A percentile compares a stretch with the other conserved stretches of the same genome.
Evolutionary conservation across 768 basidiomycete species (phyloP).

Genomic region (Fibroporia radiculosa): DNA sequence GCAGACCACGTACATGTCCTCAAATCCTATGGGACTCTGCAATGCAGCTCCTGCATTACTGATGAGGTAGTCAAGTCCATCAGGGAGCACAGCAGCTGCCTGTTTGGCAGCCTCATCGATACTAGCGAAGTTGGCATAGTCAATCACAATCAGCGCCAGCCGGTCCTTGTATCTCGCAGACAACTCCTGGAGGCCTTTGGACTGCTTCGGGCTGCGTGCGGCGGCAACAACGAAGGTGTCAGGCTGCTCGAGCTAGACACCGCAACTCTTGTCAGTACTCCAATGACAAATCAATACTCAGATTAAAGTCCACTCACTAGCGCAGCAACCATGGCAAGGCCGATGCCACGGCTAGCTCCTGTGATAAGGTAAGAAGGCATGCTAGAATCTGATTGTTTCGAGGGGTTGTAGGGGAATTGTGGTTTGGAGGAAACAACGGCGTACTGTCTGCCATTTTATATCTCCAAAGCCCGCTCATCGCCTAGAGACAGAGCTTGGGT

Average conservation of each 20-base stretch:
- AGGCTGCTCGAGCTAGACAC: slow-evolving; percentile 1
- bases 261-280: not conserved
- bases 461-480: no score
- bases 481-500: no score
- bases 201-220: not conserved
- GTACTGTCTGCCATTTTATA: no score
- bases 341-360: not conserved
- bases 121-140: not conserved
- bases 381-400: not conserved
- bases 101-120: not conserved
- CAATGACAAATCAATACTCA: not conserved
- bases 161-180: not conserved
- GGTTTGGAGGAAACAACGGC: no score
- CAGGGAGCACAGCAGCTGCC: not conserved
- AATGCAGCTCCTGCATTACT: not conserved
- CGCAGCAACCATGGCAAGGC: slow-evolving; percentile 1
- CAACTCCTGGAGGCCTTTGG: not conserved
- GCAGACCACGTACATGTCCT: not conserved
- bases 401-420: no score
- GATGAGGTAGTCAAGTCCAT: slow-evolving; percentile 4
- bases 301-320: not conserved
- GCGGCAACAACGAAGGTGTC: not conserved
- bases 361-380: slow-evolving; percentile 4
- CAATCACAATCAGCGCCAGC: not conserved
- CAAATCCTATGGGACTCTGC: not conserved